Conservation (phyloP, 768 basidiomycete species). For the Xerocomus spinulosus region DNA sequence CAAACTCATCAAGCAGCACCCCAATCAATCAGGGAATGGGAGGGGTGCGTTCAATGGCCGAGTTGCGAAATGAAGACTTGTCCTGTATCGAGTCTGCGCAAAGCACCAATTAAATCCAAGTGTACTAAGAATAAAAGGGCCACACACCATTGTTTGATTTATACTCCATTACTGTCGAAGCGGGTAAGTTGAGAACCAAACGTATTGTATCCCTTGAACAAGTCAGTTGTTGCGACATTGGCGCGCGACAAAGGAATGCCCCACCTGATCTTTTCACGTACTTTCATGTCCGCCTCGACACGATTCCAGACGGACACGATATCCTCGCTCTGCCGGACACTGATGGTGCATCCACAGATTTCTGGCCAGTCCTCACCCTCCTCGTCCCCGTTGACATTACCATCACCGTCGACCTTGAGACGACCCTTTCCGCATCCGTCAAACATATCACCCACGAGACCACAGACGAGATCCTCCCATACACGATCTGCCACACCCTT, state of each 20-base stretch:
- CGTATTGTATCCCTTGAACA: conserved; percentile 70
- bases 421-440: conserved; percentile 49
- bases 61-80: conserved; percentile 78
- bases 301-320: conserved; percentile 93
- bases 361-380: conserved; percentile 58
- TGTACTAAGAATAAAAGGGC: not conserved
- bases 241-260: conserved; percentile 35
- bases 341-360: conserved; percentile 94
- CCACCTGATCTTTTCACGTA: conserved; percentile 79
- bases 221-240: conserved; percentile 3
- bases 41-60: conserved; percentile 47
- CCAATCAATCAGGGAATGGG: conserved; percentile 11
- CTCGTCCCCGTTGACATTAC: conserved; percentile 35
- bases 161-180: conserved; percentile 85
- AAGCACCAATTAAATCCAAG: not conserved
- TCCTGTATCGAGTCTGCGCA: conserved; percentile 80
- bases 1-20: conserved; percentile 1
- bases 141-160: conserved; percentile 81
- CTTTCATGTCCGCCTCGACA: conserved; percentile 68
- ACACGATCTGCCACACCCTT: conserved; percentile 88
- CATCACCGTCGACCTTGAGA: conserved; percentile 27
- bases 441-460: conserved; percentile 88
- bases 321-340: conserved; percentile 89
- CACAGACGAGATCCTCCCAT: conserved; percentile 87
- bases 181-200: conserved; percentile 67